Conservation (phyloP, 2,329 filamentous ascomycete genomes). For the Talaromyces sp. region DNA sequence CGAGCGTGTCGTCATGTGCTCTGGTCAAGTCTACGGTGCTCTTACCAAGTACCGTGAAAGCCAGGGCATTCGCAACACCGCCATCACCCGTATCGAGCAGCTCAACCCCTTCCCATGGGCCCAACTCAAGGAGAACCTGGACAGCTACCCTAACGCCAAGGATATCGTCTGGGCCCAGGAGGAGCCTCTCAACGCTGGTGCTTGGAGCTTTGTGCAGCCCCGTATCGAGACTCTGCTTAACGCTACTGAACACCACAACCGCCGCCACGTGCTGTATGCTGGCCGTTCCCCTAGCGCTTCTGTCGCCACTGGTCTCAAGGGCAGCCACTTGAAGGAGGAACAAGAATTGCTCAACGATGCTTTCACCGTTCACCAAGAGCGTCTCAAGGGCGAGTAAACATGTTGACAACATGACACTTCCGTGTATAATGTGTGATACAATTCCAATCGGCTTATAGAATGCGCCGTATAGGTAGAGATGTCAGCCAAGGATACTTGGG, state of each 20-base stretch:
- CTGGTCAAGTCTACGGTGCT: slow-evolving; percentile 88
- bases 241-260: slow-evolving; percentile 83
- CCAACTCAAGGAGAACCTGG: slow-evolving; percentile 92
- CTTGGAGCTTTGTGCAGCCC: slow-evolving; percentile 96
- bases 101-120: slow-evolving; percentile 99
- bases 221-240: slow-evolving; percentile 95
- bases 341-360: slow-evolving; percentile 69
- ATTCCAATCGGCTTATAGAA: not conserved
- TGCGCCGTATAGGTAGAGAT: not conserved
- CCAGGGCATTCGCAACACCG: slow-evolving; percentile 82
- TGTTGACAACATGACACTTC: not conserved
- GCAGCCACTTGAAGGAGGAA: slow-evolving; percentile 86
- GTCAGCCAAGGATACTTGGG: not conserved
- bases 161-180: slow-evolving; percentile 97
- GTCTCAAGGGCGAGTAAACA: slow-evolving; percentile 60
- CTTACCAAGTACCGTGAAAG: slow-evolving; percentile 86
- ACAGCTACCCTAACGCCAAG: slow-evolving; percentile 95
- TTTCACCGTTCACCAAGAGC: slow-evolving; percentile 60
- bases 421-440: not conserved
- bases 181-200: slow-evolving; percentile 94
- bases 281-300: slow-evolving; percentile 89
- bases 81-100: slow-evolving; percentile 94
- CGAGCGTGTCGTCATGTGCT: slow-evolving; percentile 89
- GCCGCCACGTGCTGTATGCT: slow-evolving; percentile 94
- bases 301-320: slow-evolving; percentile 90